Evolutionary conservation across 352 stramenopile genomes (phyloP), one percentile per base, ranked within the genome.

Genomic region (Globisporangium takayamanum): DNA sequence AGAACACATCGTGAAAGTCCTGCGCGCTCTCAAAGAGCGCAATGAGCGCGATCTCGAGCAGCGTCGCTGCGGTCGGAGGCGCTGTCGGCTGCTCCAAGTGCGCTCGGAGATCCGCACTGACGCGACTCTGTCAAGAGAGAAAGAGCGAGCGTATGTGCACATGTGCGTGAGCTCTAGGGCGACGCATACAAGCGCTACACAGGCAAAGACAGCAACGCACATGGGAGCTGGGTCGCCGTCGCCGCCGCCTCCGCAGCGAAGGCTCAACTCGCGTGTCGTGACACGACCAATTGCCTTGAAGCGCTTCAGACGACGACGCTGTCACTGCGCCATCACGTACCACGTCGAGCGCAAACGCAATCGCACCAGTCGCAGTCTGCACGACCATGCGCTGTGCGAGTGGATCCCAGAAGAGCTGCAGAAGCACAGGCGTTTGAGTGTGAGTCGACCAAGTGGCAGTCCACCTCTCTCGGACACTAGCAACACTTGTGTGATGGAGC

Each of bases 1-100:
- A 80, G 18, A 62, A 59, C 2, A 69, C 30, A 54, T 77, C 67
- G 1, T 64, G 36, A 6, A 56, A 42, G n/a, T 26, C 7, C 0
- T 8, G 7, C 15, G 51, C 36, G 22, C 45, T 55, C 6, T 36
- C 48, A 14, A 44, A 41, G 11, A 72, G 8, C 26, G 42, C 57
- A 5, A 63, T 25, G 16, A 50, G 57, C 15, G 57, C 42, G 28
- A 58, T 57, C 18, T 57, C 50, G 14, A 57, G 36, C 51, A 63
- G 36, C n/a, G 20, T 15, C 10, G 49, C 16, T 26, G 50, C 30
- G 10, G 10, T 57, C 8, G 50, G 50, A 3, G 50, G 47, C 3
- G 22, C 10, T 12, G 25, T 20, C 14, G 42, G 36, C 2, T 48
- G 50, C 2, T 56, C 42, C 0, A 63, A 26, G 14, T 63, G 57